Conservation (phyloP, 257 asterid genomes). For the Ilex aquifolium region DNA sequence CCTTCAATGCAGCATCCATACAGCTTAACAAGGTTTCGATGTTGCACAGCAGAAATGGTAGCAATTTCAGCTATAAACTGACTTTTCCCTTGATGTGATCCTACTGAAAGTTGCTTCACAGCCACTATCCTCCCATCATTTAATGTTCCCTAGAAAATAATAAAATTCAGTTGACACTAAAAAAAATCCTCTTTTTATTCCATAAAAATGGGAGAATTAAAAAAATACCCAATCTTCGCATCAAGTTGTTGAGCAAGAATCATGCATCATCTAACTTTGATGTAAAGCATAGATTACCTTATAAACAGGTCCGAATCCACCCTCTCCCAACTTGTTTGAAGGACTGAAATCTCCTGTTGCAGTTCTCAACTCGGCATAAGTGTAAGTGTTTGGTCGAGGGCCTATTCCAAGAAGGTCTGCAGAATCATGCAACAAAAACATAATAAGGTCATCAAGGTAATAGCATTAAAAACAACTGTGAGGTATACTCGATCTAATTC, state of each 20-base stretch:
- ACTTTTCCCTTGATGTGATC: not conserved
- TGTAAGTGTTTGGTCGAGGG: not conserved
- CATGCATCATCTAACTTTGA: no score
- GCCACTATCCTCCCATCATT: not conserved
- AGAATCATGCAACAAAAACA: not conserved
- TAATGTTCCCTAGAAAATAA: not conserved
- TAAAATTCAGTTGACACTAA: not conserved
- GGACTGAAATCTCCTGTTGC: not conserved
- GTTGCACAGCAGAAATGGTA: constrained; percentile 1
- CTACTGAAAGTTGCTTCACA: not conserved
- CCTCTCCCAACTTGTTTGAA: not conserved
- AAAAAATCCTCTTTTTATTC: no score
- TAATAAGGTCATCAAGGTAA: not conserved
- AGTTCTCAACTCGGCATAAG: not conserved
- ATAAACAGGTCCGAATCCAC: constrained; percentile 3
- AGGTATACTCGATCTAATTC: no score
- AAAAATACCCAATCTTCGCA: no score
- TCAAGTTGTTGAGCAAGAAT: no score
- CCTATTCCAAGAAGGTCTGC: not conserved
- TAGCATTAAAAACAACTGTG: no score
- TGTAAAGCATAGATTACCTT: not conserved
- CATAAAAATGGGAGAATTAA: no score
- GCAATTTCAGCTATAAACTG: constrained; percentile 1
- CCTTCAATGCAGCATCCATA: not conserved
- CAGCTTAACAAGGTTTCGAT: not conserved